Conservation (phyloP, 495 filamentous ascomycete genomes). For the Daldinia loculata region DNA sequence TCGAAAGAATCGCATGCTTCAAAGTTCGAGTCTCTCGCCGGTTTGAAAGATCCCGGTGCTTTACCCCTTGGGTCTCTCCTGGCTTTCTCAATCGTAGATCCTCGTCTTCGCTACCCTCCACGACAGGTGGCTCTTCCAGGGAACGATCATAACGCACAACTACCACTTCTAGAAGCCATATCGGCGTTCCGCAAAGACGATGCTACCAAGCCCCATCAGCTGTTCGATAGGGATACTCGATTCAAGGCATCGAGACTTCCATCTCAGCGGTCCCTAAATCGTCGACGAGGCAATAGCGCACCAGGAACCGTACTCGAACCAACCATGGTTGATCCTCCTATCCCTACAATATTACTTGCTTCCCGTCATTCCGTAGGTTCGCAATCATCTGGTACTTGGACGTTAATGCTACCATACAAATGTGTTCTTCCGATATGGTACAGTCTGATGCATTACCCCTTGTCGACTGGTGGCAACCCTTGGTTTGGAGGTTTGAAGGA, state of each 20-base stretch:
- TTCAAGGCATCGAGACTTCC: constrained; percentile 68
- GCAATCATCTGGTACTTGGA: constrained; percentile 77
- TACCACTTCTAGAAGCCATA: constrained; percentile 59
- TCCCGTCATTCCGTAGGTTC: constrained; percentile 58
- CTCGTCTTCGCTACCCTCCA: constrained; percentile 79
- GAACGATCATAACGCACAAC: constrained; percentile 60
- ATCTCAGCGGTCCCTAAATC: constrained; percentile 85
- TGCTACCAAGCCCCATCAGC: constrained; percentile 57
- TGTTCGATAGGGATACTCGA: constrained; percentile 77
- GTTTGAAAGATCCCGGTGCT: constrained; percentile 78
- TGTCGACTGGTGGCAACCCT: constrained; percentile 79
- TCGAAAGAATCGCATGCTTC: constrained; percentile 56
- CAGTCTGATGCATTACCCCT: constrained; percentile 82
- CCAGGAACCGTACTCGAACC: constrained; percentile 72
- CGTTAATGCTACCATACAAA: constrained; percentile 89
- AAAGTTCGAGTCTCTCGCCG: constrained; percentile 70
- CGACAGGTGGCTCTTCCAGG: constrained; percentile 52
- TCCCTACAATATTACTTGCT: constrained; percentile 79
- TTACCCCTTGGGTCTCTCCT: constrained; percentile 78
- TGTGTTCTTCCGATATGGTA: constrained; percentile 90
- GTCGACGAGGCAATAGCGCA: constrained; percentile 72
- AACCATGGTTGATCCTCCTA: constrained; percentile 74
- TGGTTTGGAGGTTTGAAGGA: constrained; percentile 86
- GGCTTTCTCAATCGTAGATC: constrained; percentile 77
- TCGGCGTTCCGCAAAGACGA: constrained; percentile 76